Evolutionary conservation across 2,329 filamentous ascomycete genomes (phyloP).

Genomic region (Davidsoniella virescens): DNA sequence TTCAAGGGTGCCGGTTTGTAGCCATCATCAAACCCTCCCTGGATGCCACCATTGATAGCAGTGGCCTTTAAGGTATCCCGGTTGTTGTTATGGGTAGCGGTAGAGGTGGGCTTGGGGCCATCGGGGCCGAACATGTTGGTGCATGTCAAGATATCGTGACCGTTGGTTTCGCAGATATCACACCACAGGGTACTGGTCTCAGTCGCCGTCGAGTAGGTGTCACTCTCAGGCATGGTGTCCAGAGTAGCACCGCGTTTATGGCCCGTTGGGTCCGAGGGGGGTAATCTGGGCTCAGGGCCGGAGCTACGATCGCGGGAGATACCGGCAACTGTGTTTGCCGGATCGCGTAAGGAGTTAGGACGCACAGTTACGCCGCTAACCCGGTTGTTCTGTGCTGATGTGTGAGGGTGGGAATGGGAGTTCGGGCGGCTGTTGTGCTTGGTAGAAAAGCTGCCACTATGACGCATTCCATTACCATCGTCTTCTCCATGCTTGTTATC

Average conservation of each 20-base stretch:
- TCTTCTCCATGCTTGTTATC: conserved; percentile 58
- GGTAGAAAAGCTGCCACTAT: conserved; percentile 21
- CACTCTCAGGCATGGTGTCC: conserved; percentile 55
- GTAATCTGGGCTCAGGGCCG: conserved; percentile 27
- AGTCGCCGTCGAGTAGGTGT: conserved; percentile 51
- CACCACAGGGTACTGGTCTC: conserved; percentile 71
- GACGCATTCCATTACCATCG: conserved; percentile 54
- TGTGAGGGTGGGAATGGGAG: conserved; percentile 14
- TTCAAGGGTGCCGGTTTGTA: conserved; percentile 39
- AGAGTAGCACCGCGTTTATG: conserved; percentile 39
- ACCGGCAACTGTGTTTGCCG: conserved; percentile 39
- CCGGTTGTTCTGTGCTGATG: conserved; percentile 24
- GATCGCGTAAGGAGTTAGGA: conserved; percentile 46
- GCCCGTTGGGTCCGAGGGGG: conserved; percentile 28
- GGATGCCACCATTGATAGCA: neutral
- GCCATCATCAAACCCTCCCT: conserved; percentile 20
- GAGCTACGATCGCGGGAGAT: conserved; percentile 28
- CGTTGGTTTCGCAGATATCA: conserved; percentile 83
- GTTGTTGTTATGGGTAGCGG: conserved; percentile 3
- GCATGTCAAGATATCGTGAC: conserved; percentile 89
- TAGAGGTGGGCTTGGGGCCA: conserved; percentile 20
- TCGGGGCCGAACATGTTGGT: conserved; percentile 64
- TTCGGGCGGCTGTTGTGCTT: conserved; percentile 16
- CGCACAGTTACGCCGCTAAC: conserved; percentile 30
- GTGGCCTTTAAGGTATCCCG: conserved; percentile 12